Percentiles rank a stretch among this genome's conserved stretches.
Evolutionary conservation across 2,329 filamentous ascomycete species (phyloP).

Genomic region (Fusarium sp.): DNA sequence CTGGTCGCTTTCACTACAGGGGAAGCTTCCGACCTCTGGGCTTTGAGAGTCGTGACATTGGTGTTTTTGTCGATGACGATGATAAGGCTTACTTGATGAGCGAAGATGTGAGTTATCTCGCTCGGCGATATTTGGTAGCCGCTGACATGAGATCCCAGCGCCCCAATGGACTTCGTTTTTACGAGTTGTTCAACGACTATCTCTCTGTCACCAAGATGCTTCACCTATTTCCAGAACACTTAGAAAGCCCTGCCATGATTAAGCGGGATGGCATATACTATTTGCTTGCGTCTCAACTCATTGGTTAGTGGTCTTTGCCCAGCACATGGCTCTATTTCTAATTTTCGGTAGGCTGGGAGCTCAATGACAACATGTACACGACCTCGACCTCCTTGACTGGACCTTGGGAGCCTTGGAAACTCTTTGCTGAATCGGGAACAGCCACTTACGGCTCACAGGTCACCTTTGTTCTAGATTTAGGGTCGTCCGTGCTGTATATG

Average conservation of each 20-base stretch:
- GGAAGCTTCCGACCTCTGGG: constrained; percentile 49
- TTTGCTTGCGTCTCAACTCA: constrained; percentile 70
- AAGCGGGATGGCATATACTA: constrained; percentile 71
- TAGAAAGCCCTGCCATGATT: constrained; percentile 71
- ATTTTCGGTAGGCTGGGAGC: constrained; percentile 54
- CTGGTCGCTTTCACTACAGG: constrained; percentile 63
- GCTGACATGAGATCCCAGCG: constrained; percentile 51
- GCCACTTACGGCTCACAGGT: constrained; percentile 71
- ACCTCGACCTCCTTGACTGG: constrained; percentile 57
- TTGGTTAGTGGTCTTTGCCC: constrained; percentile 18
- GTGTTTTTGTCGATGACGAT: constrained; percentile 70
- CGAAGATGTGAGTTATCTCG: constrained; percentile 63
- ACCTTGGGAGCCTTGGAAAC: constrained; percentile 70
- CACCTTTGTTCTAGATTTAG: constrained; percentile 63
- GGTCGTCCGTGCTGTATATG: constrained; percentile 65
- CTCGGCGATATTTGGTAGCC: accelerated
- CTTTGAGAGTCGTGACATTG: constrained; percentile 64
- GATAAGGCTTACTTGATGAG: constrained; percentile 69
- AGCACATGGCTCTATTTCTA: not conserved
- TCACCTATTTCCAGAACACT: constrained; percentile 63
- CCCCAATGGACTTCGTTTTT: constrained; percentile 67
- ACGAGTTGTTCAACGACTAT: constrained; percentile 68
- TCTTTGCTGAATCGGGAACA: constrained; percentile 66
- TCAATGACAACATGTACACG: constrained; percentile 70
- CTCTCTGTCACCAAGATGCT: constrained; percentile 60